phyloP scores from a whole-genome alignment of 768 basidiomycete genomes.

The Piloderma croceum region DNA sequence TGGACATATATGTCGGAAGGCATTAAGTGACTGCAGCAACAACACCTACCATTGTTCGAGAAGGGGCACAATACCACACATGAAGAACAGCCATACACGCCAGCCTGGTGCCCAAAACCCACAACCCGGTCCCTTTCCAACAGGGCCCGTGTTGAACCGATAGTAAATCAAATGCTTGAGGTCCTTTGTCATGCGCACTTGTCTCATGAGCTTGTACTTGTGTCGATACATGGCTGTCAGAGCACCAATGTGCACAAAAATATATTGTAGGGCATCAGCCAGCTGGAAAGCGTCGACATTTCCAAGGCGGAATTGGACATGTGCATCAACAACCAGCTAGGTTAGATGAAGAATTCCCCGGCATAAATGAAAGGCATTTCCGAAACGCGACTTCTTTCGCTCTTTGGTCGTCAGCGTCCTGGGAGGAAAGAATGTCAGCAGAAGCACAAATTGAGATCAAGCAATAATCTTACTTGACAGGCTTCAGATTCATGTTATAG shows the following conservation, averaged over 20 bases:
- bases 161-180: too few relatives aligned
- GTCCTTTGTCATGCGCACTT: conserved; percentile 66
- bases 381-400: conserved; percentile 67
- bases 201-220: conserved; percentile 68
- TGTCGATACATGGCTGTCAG: conserved; percentile 68
- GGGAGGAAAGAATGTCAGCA: conserved; percentile 56
- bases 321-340: conserved; percentile 63
- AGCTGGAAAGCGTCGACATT: conserved; percentile 69
- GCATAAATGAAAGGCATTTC: conserved; percentile 63
- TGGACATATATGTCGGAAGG: too few relatives aligned
- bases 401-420: conserved; percentile 68
- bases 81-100: too few relatives aligned
- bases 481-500: too few relatives aligned
- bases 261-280: conserved; percentile 63
- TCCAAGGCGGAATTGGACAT: conserved; percentile 62
- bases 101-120: too few relatives aligned
- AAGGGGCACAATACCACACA: too few relatives aligned
- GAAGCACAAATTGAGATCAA: too few relatives aligned
- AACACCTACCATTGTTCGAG: too few relatives aligned
- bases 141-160: too few relatives aligned
- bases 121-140: too few relatives aligned
- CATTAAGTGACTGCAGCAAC: too few relatives aligned
- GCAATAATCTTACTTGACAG: conserved; percentile 26
- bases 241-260: conserved; percentile 63
- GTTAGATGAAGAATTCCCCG: conserved; percentile 63